phyloP scores from a whole-genome alignment of 1,139 yeast species.

The Geotrichum aggregatum region DNA sequence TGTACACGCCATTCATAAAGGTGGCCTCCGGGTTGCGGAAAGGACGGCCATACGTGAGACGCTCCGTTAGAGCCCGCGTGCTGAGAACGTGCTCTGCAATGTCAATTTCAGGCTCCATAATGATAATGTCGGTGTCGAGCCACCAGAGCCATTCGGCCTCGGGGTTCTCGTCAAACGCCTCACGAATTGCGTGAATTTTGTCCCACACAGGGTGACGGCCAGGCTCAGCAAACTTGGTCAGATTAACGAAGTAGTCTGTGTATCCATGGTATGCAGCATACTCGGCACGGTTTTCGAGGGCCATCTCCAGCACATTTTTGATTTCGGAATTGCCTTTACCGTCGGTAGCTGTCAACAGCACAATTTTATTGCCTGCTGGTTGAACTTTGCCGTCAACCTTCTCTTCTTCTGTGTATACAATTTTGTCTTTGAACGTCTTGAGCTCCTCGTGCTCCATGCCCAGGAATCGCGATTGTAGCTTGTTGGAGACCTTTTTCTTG shows the following conservation, averaged over 20 bases:
- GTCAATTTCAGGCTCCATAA: constrained; percentile 34
- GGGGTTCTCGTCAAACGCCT: constrained; percentile 33
- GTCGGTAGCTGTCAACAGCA: constrained; percentile 36
- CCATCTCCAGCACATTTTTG: constrained; percentile 29
- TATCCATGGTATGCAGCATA: constrained; percentile 36
- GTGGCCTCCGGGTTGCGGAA: constrained; percentile 22
- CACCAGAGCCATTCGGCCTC: constrained; percentile 40
- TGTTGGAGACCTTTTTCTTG: constrained; percentile 8
- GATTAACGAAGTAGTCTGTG: constrained; percentile 33
- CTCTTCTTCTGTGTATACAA: constrained; percentile 11
- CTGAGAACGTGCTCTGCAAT: constrained; percentile 35
- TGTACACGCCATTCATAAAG: constrained; percentile 25
- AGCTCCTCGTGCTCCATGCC: constrained; percentile 18
- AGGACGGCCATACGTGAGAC: constrained; percentile 28
- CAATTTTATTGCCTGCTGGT: constrained; percentile 31
- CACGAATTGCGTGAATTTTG: constrained; percentile 34
- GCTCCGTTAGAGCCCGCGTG: constrained; percentile 30
- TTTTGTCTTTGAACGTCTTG: constrained; percentile 8
- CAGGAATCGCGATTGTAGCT: constrained; percentile 14
- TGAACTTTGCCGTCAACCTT: constrained; percentile 23
- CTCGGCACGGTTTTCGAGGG: constrained; percentile 34
- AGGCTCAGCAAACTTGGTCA: constrained; percentile 25
- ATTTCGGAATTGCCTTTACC: constrained; percentile 31
- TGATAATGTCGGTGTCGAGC: constrained; percentile 36
- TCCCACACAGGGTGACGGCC: constrained; percentile 31